phyloP scores from a whole-genome alignment of 495 filamentous ascomycete species.

The Clavariopsis aquatica region DNA sequence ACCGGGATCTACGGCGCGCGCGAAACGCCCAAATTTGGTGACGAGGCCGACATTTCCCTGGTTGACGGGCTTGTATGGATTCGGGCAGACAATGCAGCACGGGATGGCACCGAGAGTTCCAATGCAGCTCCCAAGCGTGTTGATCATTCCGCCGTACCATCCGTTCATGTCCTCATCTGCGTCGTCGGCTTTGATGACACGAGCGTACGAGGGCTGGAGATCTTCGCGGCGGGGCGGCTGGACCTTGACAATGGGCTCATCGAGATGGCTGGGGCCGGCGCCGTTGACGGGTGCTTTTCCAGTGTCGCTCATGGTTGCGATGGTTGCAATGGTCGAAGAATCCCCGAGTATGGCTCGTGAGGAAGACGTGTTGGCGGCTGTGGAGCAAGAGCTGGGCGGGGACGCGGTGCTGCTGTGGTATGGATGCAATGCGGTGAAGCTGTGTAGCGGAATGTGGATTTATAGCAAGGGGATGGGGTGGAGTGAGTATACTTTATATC shows the following conservation, averaged over 20 bases:
- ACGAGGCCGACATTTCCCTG: slow-evolving; percentile 95
- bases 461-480: background rate
- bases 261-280: slow-evolving; percentile 7
- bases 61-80: slow-evolving; percentile 91
- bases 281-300: slow-evolving; percentile 36
- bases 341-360: slow-evolving; percentile 12
- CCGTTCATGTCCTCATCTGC: slow-evolving; percentile 72
- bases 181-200: slow-evolving; percentile 64
- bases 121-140: slow-evolving; percentile 71
- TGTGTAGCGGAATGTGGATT: background rate
- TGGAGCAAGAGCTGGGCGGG: background rate
- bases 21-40: slow-evolving; percentile 94
- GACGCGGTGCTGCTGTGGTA: background rate
- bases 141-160: slow-evolving; percentile 91
- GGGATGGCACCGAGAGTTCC: slow-evolving; percentile 86
- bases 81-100: slow-evolving; percentile 89
- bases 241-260: slow-evolving; percentile 63
- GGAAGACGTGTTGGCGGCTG: slow-evolving; percentile 7
- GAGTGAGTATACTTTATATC: background rate
- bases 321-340: slow-evolving; percentile 13
- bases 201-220: slow-evolving; percentile 86
- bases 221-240: slow-evolving; percentile 80
- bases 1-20: slow-evolving; percentile 94
- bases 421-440: background rate
- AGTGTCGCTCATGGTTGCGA: slow-evolving; percentile 27